These are phyloP conservation scores for Selaginella moellendorffii DNA, from an alignment of 75 land plant species.

Conservation along the genomic window DNA sequence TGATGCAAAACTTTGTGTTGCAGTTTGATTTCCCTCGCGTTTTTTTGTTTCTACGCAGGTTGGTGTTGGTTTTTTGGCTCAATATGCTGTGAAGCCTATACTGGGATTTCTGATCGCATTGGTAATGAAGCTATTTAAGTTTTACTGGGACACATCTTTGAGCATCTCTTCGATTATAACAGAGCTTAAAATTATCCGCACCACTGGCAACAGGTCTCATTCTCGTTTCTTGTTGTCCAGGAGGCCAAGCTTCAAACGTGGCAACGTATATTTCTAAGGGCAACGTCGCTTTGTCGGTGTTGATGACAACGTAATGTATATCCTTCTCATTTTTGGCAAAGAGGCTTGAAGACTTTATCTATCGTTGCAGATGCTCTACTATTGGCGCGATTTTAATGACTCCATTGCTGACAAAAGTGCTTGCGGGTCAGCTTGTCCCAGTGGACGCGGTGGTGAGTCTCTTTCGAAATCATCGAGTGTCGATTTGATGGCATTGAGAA, in stretches of 20 bases:
- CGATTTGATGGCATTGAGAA: too few species aligned
- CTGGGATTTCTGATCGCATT: slow-evolving; percentile 78
- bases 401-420: slow-evolving; percentile 87
- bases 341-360: not conserved
- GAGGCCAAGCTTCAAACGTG: slow-evolving; percentile 97
- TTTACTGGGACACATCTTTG: not conserved
- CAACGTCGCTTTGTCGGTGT: slow-evolving; percentile 93
- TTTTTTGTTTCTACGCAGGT: slow-evolving; percentile 33
- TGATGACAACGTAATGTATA: slow-evolving; percentile 80
- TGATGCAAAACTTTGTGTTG: slow-evolving; percentile 9
- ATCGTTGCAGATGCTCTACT: slow-evolving; percentile 61
- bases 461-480: too few species aligned
- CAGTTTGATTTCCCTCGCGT: not conserved
- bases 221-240: slow-evolving; percentile 92
- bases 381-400: slow-evolving; percentile 98
- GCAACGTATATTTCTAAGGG: slow-evolving; percentile 96
- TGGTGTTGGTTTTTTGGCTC: slow-evolving; percentile 92
- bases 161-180: not conserved
- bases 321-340: slow-evolving; percentile 1
- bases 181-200: slow-evolving; percentile 75
- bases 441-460: slow-evolving; percentile 89
- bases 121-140: slow-evolving; percentile 21
- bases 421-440: slow-evolving; percentile 96
- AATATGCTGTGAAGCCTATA: slow-evolving; percentile 69
- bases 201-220: slow-evolving; percentile 95